Evolutionary conservation across 805 yeast species (phyloP).

Genomic region (Metschnikowia proteae): DNA sequence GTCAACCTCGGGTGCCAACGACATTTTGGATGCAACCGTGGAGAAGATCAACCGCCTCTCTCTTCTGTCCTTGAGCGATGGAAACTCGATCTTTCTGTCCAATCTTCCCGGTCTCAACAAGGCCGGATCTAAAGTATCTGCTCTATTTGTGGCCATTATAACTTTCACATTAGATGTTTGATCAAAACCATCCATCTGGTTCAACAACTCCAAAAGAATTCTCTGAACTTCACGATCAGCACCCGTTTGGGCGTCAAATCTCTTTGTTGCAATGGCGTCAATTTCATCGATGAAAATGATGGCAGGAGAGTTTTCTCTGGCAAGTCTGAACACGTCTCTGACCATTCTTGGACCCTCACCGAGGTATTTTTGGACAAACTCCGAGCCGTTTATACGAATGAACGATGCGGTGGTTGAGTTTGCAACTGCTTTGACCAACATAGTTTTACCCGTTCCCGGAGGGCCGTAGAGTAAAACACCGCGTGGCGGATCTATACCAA

Average conservation of each 20-base stretch:
- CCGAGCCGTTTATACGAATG: conserved; percentile 96
- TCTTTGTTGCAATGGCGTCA: conserved; percentile 97
- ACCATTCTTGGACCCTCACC: conserved; percentile 99
- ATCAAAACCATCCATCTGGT: conserved; percentile 99
- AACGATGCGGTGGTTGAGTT: conserved; percentile 93
- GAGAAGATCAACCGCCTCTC: conserved; percentile 95
- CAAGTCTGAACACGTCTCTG: conserved; percentile 94
- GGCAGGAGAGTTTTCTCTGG: conserved; percentile 95
- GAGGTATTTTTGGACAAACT: conserved; percentile 93
- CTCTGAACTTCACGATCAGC: conserved; percentile 99
- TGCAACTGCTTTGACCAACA: conserved; percentile 98
- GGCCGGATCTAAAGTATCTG: conserved; percentile 99
- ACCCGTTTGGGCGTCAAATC: conserved; percentile 99
- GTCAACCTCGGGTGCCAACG: conserved; percentile 96
- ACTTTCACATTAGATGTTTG: conserved; percentile 94
- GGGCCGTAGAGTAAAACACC: conserved; percentile 98
- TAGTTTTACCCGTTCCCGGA: conserved; percentile 99
- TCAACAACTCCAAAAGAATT: conserved; percentile 87
- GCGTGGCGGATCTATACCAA: conserved; percentile 98
- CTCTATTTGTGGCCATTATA: conserved; percentile 98
- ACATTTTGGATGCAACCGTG: conserved; percentile 96
- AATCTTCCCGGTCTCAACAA: conserved; percentile 96
- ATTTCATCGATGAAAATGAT: conserved; percentile 97
- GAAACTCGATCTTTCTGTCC: conserved; percentile 97
- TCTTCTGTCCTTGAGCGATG: conserved; percentile 92